phyloP scores from a whole-genome alignment of 164 flowering plant genomes.

The Taxillus chinensis region DNA sequence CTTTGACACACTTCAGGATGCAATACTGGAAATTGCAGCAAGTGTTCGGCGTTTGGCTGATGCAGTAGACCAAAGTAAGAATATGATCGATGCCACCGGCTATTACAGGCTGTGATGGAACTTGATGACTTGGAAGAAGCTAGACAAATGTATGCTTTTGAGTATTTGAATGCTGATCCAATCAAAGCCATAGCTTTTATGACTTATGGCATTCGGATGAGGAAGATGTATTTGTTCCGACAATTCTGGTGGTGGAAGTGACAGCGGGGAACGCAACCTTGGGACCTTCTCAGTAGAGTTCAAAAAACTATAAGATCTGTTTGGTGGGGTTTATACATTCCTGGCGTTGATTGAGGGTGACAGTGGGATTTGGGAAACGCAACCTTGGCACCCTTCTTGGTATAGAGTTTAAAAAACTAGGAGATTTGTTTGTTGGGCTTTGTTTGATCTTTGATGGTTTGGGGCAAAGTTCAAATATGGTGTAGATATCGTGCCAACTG shows the following conservation, averaged over 20 bases:
- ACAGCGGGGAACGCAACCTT: neutral
- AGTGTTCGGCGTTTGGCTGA: slow-evolving; percentile 30
- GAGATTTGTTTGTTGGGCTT: too few species aligned
- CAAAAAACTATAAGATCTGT: too few species aligned
- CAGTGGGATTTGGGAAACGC: too few species aligned
- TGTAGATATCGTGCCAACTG: too few species aligned
- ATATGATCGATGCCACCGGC: slow-evolving; percentile 19
- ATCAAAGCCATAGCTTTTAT: slow-evolving; percentile 31
- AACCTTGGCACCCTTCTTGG: too few species aligned
- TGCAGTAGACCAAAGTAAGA: slow-evolving; percentile 23
- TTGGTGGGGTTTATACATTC: slow-evolving; percentile 2
- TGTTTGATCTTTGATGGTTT: too few species aligned
- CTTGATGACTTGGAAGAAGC: slow-evolving; percentile 33
- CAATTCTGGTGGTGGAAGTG: slow-evolving; percentile 40
- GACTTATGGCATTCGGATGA: slow-evolving; percentile 29
- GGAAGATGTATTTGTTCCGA: slow-evolving; percentile 23
- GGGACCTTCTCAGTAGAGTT: neutral
- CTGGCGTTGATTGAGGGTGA: neutral
- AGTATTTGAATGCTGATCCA: slow-evolving; percentile 33
- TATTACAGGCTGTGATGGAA: slow-evolving; percentile 32
- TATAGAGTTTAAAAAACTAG: too few species aligned
- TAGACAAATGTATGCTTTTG: slow-evolving; percentile 34
- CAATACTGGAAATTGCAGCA: slow-evolving; percentile 27
- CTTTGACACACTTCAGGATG: slow-evolving; percentile 28
- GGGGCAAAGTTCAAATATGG: too few species aligned